phyloP scores from a whole-genome alignment of 2,329 filamentous ascomycete genomes.

The Tolypocladium pustulatum region DNA sequence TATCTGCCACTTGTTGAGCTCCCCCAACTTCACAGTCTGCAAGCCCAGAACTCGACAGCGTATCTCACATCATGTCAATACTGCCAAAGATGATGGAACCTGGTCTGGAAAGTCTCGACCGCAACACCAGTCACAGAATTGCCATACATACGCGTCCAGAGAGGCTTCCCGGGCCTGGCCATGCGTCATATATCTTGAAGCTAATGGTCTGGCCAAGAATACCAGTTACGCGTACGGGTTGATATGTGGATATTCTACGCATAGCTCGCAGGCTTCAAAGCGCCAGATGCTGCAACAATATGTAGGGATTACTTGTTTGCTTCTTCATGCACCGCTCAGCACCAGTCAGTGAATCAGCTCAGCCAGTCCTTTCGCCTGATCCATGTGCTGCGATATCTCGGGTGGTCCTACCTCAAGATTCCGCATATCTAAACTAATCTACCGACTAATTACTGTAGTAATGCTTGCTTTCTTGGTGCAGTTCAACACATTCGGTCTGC shows the following conservation, averaged over 20 bases:
- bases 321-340: not conserved
- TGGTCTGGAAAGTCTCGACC: not conserved
- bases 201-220: not conserved
- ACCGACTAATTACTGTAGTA: no score
- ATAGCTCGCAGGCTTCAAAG: not conserved
- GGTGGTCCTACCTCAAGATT: no score
- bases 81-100: not conserved
- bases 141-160: not conserved
- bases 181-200: not conserved
- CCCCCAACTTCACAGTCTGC: not conserved
- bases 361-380: no score
- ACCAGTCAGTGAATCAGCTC: not conserved
- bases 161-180: not conserved
- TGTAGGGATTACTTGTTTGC: not conserved
- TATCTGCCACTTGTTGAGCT: not conserved
- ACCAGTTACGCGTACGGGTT: not conserved
- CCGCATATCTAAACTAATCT: no score
- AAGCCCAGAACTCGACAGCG: not conserved
- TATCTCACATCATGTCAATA: not conserved
- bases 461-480: not conserved
- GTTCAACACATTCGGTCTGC: not conserved
- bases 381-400: no score
- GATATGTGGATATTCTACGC: not conserved
- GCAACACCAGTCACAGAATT: not conserved
- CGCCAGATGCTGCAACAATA: not conserved